Percentiles rank a stretch among this genome's conserved stretches.
phyloP scores from a whole-genome alignment of 2,329 filamentous ascomycete genomes.

The Bipolaris oryzae region DNA sequence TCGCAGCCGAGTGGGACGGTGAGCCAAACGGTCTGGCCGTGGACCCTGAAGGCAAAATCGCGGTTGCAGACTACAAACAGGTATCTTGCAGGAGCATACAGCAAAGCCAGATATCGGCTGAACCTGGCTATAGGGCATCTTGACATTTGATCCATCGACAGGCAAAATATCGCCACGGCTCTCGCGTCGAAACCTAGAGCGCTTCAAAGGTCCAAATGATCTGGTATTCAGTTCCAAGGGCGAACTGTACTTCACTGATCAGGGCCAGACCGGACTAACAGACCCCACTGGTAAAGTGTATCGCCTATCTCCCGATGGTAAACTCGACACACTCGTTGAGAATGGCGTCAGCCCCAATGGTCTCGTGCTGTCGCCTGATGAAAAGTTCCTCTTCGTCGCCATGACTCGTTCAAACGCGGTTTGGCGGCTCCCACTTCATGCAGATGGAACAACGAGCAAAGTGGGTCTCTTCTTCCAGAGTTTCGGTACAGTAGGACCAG shows the following conservation, averaged over 20 bases:
- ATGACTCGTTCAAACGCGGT: slow-evolving; percentile 53
- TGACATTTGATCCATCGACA: slow-evolving; percentile 43
- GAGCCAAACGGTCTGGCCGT: slow-evolving; percentile 52
- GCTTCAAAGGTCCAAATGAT: slow-evolving; percentile 55
- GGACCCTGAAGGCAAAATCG: slow-evolving; percentile 40
- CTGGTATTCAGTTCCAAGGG: slow-evolving; percentile 48
- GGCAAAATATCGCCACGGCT: slow-evolving; percentile 39
- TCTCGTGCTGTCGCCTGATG: slow-evolving; percentile 47
- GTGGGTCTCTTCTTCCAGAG: slow-evolving; percentile 51
- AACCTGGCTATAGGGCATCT: slow-evolving; percentile 45
- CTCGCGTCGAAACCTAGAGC: slow-evolving; percentile 49
- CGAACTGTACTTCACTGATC: slow-evolving; percentile 54
- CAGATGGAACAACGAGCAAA: slow-evolving; percentile 50
- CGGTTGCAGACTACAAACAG: slow-evolving; percentile 54
- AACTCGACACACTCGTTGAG: slow-evolving; percentile 47
- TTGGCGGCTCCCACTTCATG: slow-evolving; percentile 50
- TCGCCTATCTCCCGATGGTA: slow-evolving; percentile 43
- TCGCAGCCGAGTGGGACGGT: slow-evolving; percentile 48
- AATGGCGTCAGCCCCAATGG: slow-evolving; percentile 52
- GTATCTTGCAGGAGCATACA: slow-evolving; percentile 24
- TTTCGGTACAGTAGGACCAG: slow-evolving; percentile 51
- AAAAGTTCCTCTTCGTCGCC: slow-evolving; percentile 50
- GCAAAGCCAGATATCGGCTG: background rate
- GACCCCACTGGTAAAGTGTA: slow-evolving; percentile 53
- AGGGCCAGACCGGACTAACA: slow-evolving; percentile 54